Base-by-base conservation (phyloP, 208 protist species). In the Acanthamoeba triangularis region DNA sequence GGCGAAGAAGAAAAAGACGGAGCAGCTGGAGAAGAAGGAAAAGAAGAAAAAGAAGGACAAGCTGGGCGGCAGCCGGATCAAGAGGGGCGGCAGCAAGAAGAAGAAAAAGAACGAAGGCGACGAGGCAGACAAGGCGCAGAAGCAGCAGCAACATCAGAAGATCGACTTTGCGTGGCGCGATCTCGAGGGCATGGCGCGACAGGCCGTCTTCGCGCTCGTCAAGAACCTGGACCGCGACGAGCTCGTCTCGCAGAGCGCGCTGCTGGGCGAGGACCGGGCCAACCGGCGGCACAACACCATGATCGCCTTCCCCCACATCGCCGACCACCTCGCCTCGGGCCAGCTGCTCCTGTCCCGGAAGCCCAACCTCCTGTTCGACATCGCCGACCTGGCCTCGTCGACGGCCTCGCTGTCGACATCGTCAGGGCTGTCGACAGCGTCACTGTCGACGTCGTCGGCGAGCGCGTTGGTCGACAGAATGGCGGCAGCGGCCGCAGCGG, bases 221-320 rank as follows among this genome's bases (percentile, higher is more conserved):
- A 87, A 61, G 41, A 87, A 87, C n/a, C 78, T 87, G 20, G 78
- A 87, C 20, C 78, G 41, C 47, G 78, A 87, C 23, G 78, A 63
- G 69, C 69, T 80, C 69, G 35, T 80, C 4, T 80, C 69, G 10
- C 69, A 80, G n/a, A 80, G 69, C 69, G n/a, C 69, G 33, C 67
- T 33, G 33, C 67, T 80, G 30, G 25, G 18, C 11, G 63, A 28
- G 11, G 63, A 69, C 63, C 69, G 69, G 10, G 35, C 33, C 41
- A 59, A 14, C 47, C 18, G 49, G 47, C 78, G 78, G 25, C 78
- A 59, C 37, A 52, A 87, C 37, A 87, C 78, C 14, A 35, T 44
- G 69, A 0, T 80, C 33, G 14, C 69, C 35, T 33, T 80, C 16
- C 10, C 14, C 69, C 35, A 80, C 69, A 14, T 41, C 18, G 35